phyloP scores from a whole-genome alignment of 768 basidiomycete genomes.

The Suillus subaureus region DNA sequence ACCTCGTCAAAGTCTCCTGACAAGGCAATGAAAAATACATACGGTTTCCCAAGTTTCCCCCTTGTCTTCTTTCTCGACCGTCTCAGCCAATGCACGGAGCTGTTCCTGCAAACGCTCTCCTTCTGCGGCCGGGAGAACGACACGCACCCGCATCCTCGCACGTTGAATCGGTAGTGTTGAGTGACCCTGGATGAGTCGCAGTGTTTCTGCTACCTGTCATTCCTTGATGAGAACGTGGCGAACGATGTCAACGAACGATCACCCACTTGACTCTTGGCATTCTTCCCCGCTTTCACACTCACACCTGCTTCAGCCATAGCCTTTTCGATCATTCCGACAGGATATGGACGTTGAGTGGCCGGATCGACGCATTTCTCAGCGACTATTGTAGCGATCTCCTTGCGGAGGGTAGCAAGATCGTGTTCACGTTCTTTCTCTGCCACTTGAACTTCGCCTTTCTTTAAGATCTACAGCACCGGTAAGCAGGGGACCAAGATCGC shows the following conservation, averaged over 20 bases:
- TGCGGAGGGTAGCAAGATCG: constrained; percentile 76
- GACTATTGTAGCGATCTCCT: constrained; percentile 92
- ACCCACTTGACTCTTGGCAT: constrained; percentile 88
- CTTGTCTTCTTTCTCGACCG: constrained; percentile 81
- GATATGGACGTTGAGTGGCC: constrained; percentile 82
- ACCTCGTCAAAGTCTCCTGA: constrained; percentile 1
- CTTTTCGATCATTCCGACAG: constrained; percentile 96
- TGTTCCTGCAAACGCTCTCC: constrained; percentile 70
- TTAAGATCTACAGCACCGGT: constrained; percentile 67
- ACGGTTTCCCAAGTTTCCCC: constrained; percentile 88
- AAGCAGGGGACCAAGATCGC: background rate
- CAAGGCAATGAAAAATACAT: constrained; percentile 33
- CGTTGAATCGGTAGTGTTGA: constrained; percentile 92
- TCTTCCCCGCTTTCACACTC: constrained; percentile 86
- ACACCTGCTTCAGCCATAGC: constrained; percentile 95
- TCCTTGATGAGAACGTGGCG: background rate
- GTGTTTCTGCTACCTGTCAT: constrained; percentile 83
- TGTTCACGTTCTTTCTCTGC: constrained; percentile 97
- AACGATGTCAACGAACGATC: background rate
- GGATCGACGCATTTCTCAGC: constrained; percentile 98
- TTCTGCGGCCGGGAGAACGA: constrained; percentile 70
- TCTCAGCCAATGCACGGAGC: constrained; percentile 74
- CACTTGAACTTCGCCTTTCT: constrained; percentile 96
- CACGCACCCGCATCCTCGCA: constrained; percentile 88
- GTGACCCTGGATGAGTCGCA: constrained; percentile 78